These are phyloP conservation scores for Nakazawaea wickerhamii DNA, from an alignment of 805 yeast genomes.

Conservation along the genomic window DNA sequence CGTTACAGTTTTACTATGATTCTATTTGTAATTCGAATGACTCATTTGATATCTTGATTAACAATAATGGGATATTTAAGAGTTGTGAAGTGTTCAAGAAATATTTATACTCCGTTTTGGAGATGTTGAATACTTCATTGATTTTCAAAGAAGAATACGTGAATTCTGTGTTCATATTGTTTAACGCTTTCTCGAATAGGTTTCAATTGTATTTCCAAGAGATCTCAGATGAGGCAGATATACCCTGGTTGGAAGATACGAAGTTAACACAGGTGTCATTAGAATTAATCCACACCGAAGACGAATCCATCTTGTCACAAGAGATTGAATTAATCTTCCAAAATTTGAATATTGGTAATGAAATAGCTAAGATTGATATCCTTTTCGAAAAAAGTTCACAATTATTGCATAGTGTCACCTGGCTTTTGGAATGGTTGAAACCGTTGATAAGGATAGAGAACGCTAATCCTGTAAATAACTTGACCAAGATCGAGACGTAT, in stretches of 20 bases:
- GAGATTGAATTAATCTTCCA: slow-evolving; percentile 26
- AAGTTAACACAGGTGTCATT: slow-evolving; percentile 27
- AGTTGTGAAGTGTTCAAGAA: slow-evolving; percentile 32
- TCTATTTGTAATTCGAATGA: slow-evolving; percentile 35
- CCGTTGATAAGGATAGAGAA: slow-evolving; percentile 36
- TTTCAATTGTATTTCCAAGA: slow-evolving; percentile 27
- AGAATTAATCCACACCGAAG: slow-evolving; percentile 20
- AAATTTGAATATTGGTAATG: slow-evolving; percentile 18
- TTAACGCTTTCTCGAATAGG: slow-evolving; percentile 32
- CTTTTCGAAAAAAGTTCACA: slow-evolving; percentile 35
- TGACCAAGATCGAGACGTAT: slow-evolving; percentile 18
- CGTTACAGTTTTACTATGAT: slow-evolving; percentile 48
- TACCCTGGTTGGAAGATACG: slow-evolving; percentile 31
- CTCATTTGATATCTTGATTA: slow-evolving; percentile 27
- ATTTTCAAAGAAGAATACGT: slow-evolving; percentile 55
- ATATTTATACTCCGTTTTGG: slow-evolving; percentile 31
- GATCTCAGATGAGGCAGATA: slow-evolving; percentile 14
- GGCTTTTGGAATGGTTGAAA: slow-evolving; percentile 62
- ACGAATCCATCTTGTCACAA: slow-evolving; percentile 16
- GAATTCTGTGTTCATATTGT: slow-evolving; percentile 34
- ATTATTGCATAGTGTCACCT: slow-evolving; percentile 46
- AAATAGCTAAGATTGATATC: slow-evolving; percentile 27
- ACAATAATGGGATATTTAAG: slow-evolving; percentile 31
- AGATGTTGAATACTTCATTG: slow-evolving; percentile 53
- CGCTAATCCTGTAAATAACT: slow-evolving; percentile 4